Conservation (phyloP, 2,329 filamentous ascomycete species). For the Didymella arachidicola region DNA sequence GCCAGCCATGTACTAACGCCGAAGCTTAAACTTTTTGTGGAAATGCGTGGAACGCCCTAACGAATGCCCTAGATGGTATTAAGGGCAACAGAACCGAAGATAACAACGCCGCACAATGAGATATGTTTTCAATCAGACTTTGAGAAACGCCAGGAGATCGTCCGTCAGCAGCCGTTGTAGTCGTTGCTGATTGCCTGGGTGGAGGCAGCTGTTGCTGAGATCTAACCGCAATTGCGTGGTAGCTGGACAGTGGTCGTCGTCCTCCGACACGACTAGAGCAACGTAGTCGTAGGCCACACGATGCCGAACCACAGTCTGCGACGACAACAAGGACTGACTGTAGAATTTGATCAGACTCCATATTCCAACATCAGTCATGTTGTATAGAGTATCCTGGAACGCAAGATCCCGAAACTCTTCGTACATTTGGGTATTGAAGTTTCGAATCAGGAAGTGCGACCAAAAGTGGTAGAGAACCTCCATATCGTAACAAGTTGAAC, state of each 20-base stretch:
- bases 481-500: constrained; percentile 64
- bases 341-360: constrained; percentile 72
- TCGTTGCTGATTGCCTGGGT: constrained; percentile 65
- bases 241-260: constrained; percentile 53
- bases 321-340: constrained; percentile 62
- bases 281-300: constrained; percentile 64
- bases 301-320: constrained; percentile 59
- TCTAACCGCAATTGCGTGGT: constrained; percentile 62
- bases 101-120: constrained; percentile 21
- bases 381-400: constrained; percentile 66
- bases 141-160: constrained; percentile 61
- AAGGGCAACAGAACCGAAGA: constrained; percentile 33
- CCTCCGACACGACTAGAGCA: constrained; percentile 61
- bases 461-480: constrained; percentile 76
- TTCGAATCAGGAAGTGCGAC: constrained; percentile 74
- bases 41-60: constrained; percentile 34
- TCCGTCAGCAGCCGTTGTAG: constrained; percentile 61
- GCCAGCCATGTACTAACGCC: constrained; percentile 44
- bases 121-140: constrained; percentile 44
- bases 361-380: constrained; percentile 64
- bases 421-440: constrained; percentile 80
- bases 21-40: constrained; percentile 41
- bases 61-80: constrained; percentile 28
- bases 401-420: constrained; percentile 74
- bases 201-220: constrained; percentile 63